A percentile compares a stretch with the other conserved stretches of the same genome.
phyloP scores from a whole-genome alignment of 116 monocot genomes.

The Zostera marina region DNA sequence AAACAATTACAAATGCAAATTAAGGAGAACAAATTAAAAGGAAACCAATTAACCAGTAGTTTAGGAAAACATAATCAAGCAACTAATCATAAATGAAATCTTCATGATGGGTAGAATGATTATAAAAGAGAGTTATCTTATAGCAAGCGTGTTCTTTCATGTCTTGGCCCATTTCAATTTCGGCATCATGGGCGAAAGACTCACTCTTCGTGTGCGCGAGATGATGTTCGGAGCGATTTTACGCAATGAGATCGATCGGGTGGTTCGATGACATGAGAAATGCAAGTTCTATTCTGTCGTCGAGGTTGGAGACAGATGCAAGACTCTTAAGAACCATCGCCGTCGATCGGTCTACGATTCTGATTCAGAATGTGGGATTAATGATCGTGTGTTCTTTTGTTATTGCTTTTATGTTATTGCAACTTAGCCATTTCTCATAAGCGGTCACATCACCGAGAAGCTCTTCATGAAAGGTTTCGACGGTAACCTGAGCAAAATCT shows the following conservation, averaged over 20 bases:
- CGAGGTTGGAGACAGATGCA: conserved; percentile 79
- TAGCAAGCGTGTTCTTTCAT: conserved; percentile 53
- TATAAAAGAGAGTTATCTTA: no score
- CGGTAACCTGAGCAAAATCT: conserved; percentile 61
- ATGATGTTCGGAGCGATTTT: conserved; percentile 72
- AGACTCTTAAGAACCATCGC: conserved; percentile 64
- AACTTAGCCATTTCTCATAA: conserved; percentile 76
- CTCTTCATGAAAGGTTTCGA: conserved; percentile 88
- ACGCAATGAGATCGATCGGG: conserved; percentile 79
- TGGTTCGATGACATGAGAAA: conserved; percentile 68
- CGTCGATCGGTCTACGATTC: conserved; percentile 72
- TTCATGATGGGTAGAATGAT: no score
- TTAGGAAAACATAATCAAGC: no score
- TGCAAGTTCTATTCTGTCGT: conserved; percentile 54
- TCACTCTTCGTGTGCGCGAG: conserved; percentile 80
- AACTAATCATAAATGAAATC: no score
- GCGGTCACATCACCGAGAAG: conserved; percentile 91
- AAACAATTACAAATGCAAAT: no score
- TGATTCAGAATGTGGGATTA: conserved; percentile 78
- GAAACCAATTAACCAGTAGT: no score
- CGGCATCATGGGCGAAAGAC: conserved; percentile 90
- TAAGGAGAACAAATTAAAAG: no score
- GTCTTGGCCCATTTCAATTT: conserved; percentile 62
- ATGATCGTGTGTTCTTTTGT: conserved; percentile 78
- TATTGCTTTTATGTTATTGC: conserved; percentile 85